These are phyloP conservation scores for Poterioochromonas sp. DNA, from an alignment of 352 stramenopile species.

Conservation along the genomic window DNA sequence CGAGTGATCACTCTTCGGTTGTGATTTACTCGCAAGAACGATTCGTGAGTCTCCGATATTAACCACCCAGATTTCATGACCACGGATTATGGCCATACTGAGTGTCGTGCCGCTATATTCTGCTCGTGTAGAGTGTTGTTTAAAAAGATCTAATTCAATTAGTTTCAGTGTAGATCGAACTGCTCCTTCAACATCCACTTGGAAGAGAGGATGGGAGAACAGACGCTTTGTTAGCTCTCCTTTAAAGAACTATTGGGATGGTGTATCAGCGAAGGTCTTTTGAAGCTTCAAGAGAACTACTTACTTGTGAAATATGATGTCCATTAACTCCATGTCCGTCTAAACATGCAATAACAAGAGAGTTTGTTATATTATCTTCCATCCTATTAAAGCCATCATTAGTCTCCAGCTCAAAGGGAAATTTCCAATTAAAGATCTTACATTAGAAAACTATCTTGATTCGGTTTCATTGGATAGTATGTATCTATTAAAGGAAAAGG, in stretches of 20 bases:
- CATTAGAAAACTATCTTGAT: constrained; percentile 4
- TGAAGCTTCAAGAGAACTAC: too few relatives aligned
- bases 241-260: too few relatives aligned
- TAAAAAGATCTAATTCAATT: not conserved
- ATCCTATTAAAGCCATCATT: not conserved
- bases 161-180: not conserved
- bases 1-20: too few relatives aligned
- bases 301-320: not conserved
- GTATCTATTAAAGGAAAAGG: not conserved
- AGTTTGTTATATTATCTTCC: not conserved
- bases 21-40: too few relatives aligned
- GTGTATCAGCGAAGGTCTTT: too few relatives aligned
- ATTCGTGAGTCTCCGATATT: constrained; percentile 95
- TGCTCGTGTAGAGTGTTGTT: not conserved
- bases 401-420: not conserved
- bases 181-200: not conserved
- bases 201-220: not conserved
- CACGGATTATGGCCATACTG: constrained; percentile 65
- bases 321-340: constrained; percentile 12
- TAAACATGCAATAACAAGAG: not conserved
- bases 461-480: not conserved
- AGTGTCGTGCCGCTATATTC: constrained; percentile 57
- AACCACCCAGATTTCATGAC: constrained; percentile 73
- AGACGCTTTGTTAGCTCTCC: too few relatives aligned
- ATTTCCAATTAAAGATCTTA: not conserved